A percentile compares a stretch with the other conserved stretches of the same genome.
Evolutionary conservation across 2,329 filamentous ascomycete species (phyloP).

Genomic region (Epichloe aotearoae): DNA sequence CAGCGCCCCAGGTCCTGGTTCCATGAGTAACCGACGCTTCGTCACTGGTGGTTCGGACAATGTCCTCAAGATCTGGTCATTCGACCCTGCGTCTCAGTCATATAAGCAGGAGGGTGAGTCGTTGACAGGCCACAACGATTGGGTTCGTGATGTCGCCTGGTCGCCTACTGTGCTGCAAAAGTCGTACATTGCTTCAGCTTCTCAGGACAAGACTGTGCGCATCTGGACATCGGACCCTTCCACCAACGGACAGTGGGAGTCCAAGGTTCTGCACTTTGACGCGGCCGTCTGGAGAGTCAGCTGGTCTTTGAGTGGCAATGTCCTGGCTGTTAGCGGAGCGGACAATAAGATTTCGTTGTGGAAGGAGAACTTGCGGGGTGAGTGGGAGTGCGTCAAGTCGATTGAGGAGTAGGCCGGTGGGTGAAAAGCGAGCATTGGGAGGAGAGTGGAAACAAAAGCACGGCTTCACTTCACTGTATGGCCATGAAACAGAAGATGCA

Average conservation of each 20-base stretch:
- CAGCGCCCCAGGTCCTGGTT: conserved; percentile 46
- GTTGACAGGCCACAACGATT: conserved; percentile 77
- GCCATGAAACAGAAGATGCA: too few relatives aligned
- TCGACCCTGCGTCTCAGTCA: conserved; percentile 46
- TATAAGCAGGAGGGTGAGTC: conserved; percentile 51
- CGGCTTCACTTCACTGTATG: too few relatives aligned
- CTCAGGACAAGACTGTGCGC: conserved; percentile 90
- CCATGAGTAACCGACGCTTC: conserved; percentile 61
- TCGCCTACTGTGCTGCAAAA: conserved; percentile 89
- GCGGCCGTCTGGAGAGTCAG: conserved; percentile 88
- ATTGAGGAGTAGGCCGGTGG: conserved; percentile 60
- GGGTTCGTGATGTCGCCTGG: conserved; percentile 97
- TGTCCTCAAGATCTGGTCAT: conserved; percentile 84
- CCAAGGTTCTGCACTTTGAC: conserved; percentile 78
- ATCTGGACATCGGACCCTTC: conserved; percentile 75
- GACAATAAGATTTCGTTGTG: conserved; percentile 96
- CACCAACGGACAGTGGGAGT: conserved; percentile 62
- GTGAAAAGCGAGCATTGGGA: background rate
- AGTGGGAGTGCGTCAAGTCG: conserved; percentile 95
- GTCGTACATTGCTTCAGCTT: conserved; percentile 90
- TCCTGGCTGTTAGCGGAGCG: conserved; percentile 80
- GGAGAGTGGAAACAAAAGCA: background rate
- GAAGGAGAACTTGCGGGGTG: conserved; percentile 95
- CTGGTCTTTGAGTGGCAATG: conserved; percentile 95
- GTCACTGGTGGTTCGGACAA: conserved; percentile 95